Evolutionary conservation across 306 rosid species (phyloP).

Genomic region (Biancaea sappan): DNA sequence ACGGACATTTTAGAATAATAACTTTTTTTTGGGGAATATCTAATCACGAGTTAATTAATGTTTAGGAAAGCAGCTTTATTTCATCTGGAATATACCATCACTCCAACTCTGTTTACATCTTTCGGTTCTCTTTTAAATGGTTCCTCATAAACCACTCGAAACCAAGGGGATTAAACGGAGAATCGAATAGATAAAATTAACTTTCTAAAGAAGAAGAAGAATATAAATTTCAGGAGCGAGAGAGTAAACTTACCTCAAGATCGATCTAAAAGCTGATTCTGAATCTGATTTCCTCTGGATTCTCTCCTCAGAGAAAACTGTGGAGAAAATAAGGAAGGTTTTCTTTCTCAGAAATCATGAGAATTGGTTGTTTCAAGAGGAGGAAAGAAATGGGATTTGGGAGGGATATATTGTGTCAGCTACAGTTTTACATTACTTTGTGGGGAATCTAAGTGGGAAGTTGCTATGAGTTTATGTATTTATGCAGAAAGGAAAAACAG

Average conservation of each 20-base stretch:
- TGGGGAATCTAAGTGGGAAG: slow-evolving; percentile 28
- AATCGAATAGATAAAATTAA: slow-evolving; percentile 5
- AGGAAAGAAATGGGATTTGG: background rate
- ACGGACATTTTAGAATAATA: slow-evolving; percentile 15
- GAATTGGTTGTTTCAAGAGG: too few relatives aligned
- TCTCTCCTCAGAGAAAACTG: background rate
- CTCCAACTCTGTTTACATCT: background rate
- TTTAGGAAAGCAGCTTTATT: background rate
- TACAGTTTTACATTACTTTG: background rate
- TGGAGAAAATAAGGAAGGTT: background rate
- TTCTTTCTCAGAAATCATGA: too few relatives aligned
- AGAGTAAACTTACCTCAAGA: background rate
- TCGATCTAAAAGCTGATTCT: background rate
- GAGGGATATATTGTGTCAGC: background rate
- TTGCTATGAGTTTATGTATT: slow-evolving; percentile 8
- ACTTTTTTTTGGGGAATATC: background rate
- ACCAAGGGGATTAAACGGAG: background rate
- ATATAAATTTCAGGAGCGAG: slow-evolving; percentile 3
- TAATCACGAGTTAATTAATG: slow-evolving; percentile 28
- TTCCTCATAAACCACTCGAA: too few relatives aligned
- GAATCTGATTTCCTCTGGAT: slow-evolving; percentile 18
- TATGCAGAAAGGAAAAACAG: background rate
- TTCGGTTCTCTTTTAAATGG: background rate
- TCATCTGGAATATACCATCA: background rate
- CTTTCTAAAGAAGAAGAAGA: slow-evolving; percentile 9